A percentile compares a stretch with the other conserved stretches of the same genome.
Evolutionary conservation across 2,329 filamentous ascomycete genomes (phyloP).

Genomic region (Exophiala phaeomuriformis): DNA sequence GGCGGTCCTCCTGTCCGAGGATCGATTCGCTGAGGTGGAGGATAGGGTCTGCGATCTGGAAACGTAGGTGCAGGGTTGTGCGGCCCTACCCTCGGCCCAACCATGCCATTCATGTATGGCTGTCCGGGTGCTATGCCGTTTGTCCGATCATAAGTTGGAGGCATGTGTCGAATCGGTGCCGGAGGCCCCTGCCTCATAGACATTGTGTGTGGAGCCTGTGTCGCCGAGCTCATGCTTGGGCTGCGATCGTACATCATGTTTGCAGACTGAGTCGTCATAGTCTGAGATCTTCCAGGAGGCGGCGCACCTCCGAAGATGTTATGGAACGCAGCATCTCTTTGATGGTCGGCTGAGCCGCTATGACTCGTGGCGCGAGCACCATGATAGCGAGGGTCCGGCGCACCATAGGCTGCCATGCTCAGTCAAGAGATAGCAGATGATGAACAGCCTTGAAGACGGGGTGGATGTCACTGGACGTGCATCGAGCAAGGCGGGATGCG

Average conservation of each 20-base stretch:
- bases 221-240: constrained; percentile 62
- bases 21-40: constrained; percentile 64
- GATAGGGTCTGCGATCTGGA: constrained; percentile 62
- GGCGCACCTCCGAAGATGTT: constrained; percentile 89
- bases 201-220: constrained; percentile 38
- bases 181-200: constrained; percentile 37
- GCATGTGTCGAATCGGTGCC: constrained; percentile 39
- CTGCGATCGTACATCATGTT: constrained; percentile 62
- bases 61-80: constrained; percentile 54
- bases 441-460: constrained; percentile 2
- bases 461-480: constrained; percentile 13
- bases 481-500: constrained; percentile 9
- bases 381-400: constrained; percentile 55
- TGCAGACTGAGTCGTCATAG: constrained; percentile 75
- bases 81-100: constrained; percentile 31
- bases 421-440: constrained; percentile 27
- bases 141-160: constrained; percentile 39
- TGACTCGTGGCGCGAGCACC: constrained; percentile 43
- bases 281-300: constrained; percentile 83
- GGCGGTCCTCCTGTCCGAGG: constrained; percentile 44
- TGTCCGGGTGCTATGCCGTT: constrained; percentile 36
- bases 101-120: constrained; percentile 27
- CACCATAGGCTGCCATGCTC: constrained; percentile 57
- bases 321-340: constrained; percentile 90
- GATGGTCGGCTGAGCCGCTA: constrained; percentile 49